These are phyloP conservation scores for Tricholoma hemisulphureum DNA, from an alignment of 768 basidiomycete genomes.

Conservation along the genomic window DNA sequence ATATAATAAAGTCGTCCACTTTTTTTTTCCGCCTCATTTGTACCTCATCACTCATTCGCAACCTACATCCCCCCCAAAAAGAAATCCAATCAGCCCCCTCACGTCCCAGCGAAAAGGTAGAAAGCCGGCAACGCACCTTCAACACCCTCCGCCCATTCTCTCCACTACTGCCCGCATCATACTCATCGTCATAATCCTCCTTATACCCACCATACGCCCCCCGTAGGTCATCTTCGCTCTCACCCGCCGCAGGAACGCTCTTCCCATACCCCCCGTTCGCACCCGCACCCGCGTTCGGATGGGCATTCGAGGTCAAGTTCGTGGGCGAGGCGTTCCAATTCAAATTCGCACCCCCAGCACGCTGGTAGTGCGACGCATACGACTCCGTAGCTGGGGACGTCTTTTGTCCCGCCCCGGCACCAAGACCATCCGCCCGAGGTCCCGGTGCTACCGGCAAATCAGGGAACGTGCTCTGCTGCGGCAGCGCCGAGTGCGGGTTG, in stretches of 20 bases:
- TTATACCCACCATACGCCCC: conserved; percentile 38
- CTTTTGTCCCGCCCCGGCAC: neutral
- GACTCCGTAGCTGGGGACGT: conserved; percentile 1
- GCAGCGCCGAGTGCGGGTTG: neutral
- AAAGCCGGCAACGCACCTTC: conserved; percentile 26
- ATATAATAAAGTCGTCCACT: too few species aligned
- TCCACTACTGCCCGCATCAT: conserved; percentile 16
- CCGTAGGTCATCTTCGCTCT: conserved; percentile 20
- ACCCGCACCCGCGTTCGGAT: too few species aligned
- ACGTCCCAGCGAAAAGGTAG: neutral
- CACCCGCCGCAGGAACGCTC: neutral
- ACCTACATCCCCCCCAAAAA: neutral
- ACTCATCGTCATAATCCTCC: conserved; percentile 16
- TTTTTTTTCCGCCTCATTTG: too few species aligned
- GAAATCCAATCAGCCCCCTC: neutral
- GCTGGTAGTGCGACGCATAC: conserved; percentile 11
- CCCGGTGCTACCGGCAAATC: conserved; percentile 3
- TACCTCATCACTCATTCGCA: conserved; percentile 1
- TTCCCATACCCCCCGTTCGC: neutral
- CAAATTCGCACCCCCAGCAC: neutral
- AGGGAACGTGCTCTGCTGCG: conserved; percentile 6
- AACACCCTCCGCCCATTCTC: conserved; percentile 29
- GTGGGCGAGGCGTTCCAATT: neutral
- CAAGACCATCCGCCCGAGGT: neutral
- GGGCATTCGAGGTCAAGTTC: too few species aligned